Evolutionary conservation across 495 filamentous ascomycete genomes (phyloP), one percentile per base, ranked within the genome.

Genomic region (Lepraria neglecta): DNA sequence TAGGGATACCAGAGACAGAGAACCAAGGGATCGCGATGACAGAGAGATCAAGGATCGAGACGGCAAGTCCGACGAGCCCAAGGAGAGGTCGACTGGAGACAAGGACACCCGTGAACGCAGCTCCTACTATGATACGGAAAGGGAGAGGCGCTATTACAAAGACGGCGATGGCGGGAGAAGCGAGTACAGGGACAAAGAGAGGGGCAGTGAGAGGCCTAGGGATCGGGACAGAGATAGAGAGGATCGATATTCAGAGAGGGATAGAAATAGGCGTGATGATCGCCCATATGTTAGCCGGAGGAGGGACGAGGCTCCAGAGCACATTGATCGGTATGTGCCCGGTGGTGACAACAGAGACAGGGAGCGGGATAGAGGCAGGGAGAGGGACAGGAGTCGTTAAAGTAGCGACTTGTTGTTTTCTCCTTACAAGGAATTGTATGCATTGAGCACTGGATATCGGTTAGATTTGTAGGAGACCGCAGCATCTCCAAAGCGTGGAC

Each of bases 351-450:
- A 38, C 12, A 9, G 35, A 38, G 35, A 38, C 12, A 38, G 35
- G 35, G 35, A 38, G 46, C 70, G 72, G 50, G 72, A 75, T 28
- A 70, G 73, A 38, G 75, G 74, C 19, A 64, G 67, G 9, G 68
- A 70, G 19, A 73, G 75, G 21, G 75, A 74, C 10, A 69, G 75
- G 40, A 70, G 71, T 43, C 66, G 76, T 38, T 70, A 71, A 9
- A 74, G 69, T 54, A 11, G 35, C 35, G 35, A 38, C 35, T 38
- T 38, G 9, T 38, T 38, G 35, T 12, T 38, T 12, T 38, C 12
- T 7, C 3, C 12, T 12, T 3, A 38, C 3, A 38, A 38, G 6
- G 2, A 10, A 2, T 38, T 38, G 9, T 12, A 38, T 38, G 35
- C 35, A 38, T 38, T 11, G 35, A 38, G 35, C 35, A 38, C 35